phyloP scores from a whole-genome alignment of 2,329 filamentous ascomycete species.

The Hypoxylon sp. region DNA sequence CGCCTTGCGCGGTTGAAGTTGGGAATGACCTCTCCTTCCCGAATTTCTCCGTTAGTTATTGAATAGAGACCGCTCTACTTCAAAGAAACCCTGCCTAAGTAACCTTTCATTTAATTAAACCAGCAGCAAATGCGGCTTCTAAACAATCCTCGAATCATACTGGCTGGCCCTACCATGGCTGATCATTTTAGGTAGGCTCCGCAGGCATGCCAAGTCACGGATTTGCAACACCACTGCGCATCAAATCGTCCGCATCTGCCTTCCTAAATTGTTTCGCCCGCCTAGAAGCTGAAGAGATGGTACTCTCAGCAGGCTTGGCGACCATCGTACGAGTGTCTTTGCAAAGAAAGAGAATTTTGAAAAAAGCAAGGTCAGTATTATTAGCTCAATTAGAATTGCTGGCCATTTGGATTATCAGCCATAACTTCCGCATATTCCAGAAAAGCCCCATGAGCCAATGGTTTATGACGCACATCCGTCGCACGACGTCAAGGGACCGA shows the following conservation, averaged over 20 bases:
- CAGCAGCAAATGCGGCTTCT: conserved; percentile 34
- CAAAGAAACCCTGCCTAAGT: conserved; percentile 22
- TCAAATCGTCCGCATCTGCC: conserved; percentile 34
- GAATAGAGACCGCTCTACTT: conserved; percentile 12
- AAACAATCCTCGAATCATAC: conserved; percentile 18
- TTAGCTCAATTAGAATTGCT: conserved; percentile 24
- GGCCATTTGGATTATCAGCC: conserved; percentile 42
- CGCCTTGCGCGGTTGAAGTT: conserved; percentile 27
- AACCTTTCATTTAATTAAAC: conserved; percentile 14
- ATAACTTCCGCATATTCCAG: conserved; percentile 42
- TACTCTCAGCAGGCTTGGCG: conserved; percentile 25
- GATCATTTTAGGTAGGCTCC: conserved; percentile 27
- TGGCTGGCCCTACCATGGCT: conserved; percentile 29
- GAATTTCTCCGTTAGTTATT: conserved; percentile 37
- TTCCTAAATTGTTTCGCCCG: conserved; percentile 33
- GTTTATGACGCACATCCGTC: conserved; percentile 23
- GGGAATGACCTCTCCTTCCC: conserved; percentile 26
- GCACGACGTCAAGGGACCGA: conserved; percentile 40
- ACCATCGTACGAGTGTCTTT: conserved; percentile 21
- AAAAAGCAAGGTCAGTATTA: conserved; percentile 18
- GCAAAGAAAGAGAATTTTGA: conserved; percentile 3
- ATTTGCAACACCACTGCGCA: conserved; percentile 29
- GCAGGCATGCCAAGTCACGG: conserved; percentile 37
- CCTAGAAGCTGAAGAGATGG: conserved; percentile 22
- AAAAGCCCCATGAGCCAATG: conserved; percentile 33